A percentile compares a stretch with the other conserved stretches of the same genome.
phyloP scores from a whole-genome alignment of 495 filamentous ascomycete genomes.

The Tuber borchii region DNA sequence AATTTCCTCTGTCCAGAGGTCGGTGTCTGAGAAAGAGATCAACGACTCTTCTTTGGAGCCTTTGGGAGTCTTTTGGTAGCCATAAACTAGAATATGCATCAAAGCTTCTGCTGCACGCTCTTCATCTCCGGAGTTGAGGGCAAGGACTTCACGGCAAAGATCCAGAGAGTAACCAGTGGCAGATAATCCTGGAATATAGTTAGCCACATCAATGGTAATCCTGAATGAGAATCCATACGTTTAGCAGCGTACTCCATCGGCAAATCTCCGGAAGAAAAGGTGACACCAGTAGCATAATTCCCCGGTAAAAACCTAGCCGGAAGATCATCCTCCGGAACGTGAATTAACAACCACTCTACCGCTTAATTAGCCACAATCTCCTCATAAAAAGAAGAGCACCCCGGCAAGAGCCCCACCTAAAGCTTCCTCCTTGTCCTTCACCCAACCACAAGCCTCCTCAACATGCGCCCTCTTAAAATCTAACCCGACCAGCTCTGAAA shows the following conservation, averaged over 20 bases:
- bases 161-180: constrained; percentile 77
- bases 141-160: constrained; percentile 67
- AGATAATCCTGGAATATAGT: constrained; percentile 48
- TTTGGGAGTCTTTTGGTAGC: constrained; percentile 14
- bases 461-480: constrained; percentile 83
- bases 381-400: background rate
- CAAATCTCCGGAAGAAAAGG: constrained; percentile 70
- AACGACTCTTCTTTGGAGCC: constrained; percentile 29
- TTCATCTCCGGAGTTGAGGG: constrained; percentile 64
- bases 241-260: constrained; percentile 36
- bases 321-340: constrained; percentile 93
- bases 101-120: constrained; percentile 68
- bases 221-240: constrained; percentile 10
- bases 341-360: constrained; percentile 77
- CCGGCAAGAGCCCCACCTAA: constrained; percentile 49
- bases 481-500: constrained; percentile 65
- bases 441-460: constrained; percentile 77
- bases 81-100: constrained; percentile 58
- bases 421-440: constrained; percentile 87
- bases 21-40: constrained; percentile 24
- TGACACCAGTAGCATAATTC: constrained; percentile 79
- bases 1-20: constrained; percentile 80
- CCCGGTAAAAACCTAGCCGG: constrained; percentile 85
- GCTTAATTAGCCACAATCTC: background rate
- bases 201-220: background rate